These are phyloP conservation scores for Colletotrichum euphorbiae DNA, from an alignment of 2,329 filamentous ascomycete species.

Conservation along the genomic window DNA sequence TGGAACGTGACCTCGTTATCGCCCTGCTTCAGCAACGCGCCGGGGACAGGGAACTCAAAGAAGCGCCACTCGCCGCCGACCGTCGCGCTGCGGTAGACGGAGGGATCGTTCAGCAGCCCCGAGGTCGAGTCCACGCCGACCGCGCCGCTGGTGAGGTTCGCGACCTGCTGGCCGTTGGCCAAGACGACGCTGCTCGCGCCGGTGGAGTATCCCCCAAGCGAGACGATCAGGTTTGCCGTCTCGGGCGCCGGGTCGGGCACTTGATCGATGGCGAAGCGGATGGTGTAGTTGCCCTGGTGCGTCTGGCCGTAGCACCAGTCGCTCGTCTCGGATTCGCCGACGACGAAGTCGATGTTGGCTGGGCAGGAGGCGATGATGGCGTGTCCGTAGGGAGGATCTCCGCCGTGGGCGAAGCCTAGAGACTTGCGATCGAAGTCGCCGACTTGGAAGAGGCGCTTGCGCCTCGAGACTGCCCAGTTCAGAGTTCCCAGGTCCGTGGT, in stretches of 20 bases:
- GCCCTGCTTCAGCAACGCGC: constrained; percentile 40
- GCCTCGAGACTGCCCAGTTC: constrained; percentile 53
- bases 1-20: constrained; percentile 45
- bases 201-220: constrained; percentile 57
- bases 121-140: constrained; percentile 29
- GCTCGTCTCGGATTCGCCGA: constrained; percentile 50
- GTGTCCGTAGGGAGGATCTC: constrained; percentile 53
- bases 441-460: constrained; percentile 58
- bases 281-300: constrained; percentile 50
- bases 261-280: constrained; percentile 45
- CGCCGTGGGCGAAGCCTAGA: constrained; percentile 32
- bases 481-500: constrained; percentile 53
- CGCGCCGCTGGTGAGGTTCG: constrained; percentile 53
- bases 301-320: constrained; percentile 65
- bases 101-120: constrained; percentile 55
- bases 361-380: constrained; percentile 58
- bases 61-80: constrained; percentile 60
- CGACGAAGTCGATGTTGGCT: constrained; percentile 56
- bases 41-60: constrained; percentile 52
- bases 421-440: constrained; percentile 37
- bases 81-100: constrained; percentile 60
- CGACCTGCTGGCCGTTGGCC: constrained; percentile 54
- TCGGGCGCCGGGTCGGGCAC: constrained; percentile 33
- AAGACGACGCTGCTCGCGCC: constrained; percentile 54
- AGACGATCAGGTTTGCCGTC: constrained; percentile 54